Conservation (phyloP, 179 eudicot species). For the Heliamphora pulchella region DNA sequence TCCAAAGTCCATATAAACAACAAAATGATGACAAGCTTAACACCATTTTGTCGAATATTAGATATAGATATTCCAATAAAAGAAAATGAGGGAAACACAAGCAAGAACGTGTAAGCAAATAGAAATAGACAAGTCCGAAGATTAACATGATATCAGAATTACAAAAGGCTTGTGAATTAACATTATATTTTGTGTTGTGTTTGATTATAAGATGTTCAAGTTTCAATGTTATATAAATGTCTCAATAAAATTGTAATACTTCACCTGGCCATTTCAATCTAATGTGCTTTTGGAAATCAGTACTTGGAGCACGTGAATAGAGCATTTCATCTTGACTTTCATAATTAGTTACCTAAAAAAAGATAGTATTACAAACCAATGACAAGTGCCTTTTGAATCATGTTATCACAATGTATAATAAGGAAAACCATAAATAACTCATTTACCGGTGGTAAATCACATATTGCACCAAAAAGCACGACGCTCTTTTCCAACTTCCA, state of each 20-base stretch:
- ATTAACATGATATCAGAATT: neutral
- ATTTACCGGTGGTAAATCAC: conserved; percentile 60
- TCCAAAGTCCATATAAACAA: too few species aligned
- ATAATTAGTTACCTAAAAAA: conserved; percentile 39
- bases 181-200: neutral
- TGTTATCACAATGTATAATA: neutral
- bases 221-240: neutral
- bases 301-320: conserved; percentile 32
- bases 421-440: neutral
- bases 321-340: conserved; percentile 42
- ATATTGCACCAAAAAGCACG: conserved; percentile 57
- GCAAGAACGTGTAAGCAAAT: too few species aligned
- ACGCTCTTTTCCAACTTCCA: conserved; percentile 29
- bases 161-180: neutral
- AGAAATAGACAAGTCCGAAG: neutral
- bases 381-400: neutral
- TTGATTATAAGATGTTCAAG: neutral
- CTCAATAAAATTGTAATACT: conserved; percentile 6
- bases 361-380: conserved; percentile 4
- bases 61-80: too few species aligned
- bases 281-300: conserved; percentile 42
- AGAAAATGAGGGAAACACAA: too few species aligned
- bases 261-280: conserved; percentile 48
- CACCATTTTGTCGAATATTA: too few species aligned
- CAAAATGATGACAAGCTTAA: too few species aligned